These are phyloP conservation scores for Theobroma cacao DNA, from an alignment of 345 rosid genomes.

Conservation along the genomic window DNA sequence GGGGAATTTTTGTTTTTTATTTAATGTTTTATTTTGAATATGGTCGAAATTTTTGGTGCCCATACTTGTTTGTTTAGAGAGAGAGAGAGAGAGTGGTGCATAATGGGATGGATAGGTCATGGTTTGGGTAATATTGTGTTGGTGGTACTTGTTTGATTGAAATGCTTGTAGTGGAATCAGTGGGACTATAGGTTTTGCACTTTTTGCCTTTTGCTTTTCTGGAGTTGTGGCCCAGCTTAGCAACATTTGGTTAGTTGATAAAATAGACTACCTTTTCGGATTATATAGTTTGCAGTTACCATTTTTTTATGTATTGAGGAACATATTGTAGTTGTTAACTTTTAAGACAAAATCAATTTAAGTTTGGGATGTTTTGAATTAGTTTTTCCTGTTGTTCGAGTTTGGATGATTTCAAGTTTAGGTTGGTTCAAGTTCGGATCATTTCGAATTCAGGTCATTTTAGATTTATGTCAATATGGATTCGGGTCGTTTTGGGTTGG, in stretches of 20 bases:
- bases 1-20: background rate
- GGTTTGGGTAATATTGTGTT: background rate
- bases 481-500: no score
- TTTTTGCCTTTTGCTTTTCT: constrained; percentile 15
- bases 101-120: background rate
- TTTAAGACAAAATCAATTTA: no score
- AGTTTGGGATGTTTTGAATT: no score
- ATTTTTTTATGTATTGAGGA: background rate
- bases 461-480: no score
- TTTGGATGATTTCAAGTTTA: no score
- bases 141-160: background rate
- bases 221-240: constrained; percentile 8
- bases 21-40: background rate
- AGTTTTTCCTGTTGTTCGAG: no score
- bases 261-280: background rate
- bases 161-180: background rate
- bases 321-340: no score
- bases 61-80: background rate
- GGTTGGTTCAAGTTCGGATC: no score
- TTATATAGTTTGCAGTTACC: background rate
- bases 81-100: background rate
- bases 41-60: background rate
- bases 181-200: background rate
- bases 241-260: background rate
- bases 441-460: no score